Percentiles rank a stretch among this genome's conserved stretches.
These are phyloP conservation scores for Blakeslea trispora DNA, from an alignment of 371 early-diverging fungal genomes.

Conservation along the genomic window DNA sequence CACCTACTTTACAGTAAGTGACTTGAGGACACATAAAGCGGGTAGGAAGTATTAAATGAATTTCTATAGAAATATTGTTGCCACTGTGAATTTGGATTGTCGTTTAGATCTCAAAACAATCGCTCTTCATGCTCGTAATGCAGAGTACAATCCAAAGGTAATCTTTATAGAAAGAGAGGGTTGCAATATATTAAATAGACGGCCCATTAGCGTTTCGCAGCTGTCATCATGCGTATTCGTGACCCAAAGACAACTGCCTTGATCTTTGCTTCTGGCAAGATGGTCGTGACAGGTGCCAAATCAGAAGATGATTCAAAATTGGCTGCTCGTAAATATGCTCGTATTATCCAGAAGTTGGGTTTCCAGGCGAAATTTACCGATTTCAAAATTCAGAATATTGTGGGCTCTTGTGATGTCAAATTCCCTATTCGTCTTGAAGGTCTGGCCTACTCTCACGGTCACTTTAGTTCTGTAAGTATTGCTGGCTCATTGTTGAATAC, in stretches of 20 bases:
- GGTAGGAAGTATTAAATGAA: too few species aligned
- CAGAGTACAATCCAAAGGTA: slow-evolving; percentile 99
- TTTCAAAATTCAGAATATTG: slow-evolving; percentile 99
- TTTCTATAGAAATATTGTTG: slow-evolving; percentile 98
- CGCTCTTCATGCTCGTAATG: slow-evolving; percentile 99
- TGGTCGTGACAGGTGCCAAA: slow-evolving; percentile 99
- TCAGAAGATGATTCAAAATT: slow-evolving; percentile 96
- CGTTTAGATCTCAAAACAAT: slow-evolving; percentile 99
- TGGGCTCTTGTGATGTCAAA: slow-evolving; percentile 99
- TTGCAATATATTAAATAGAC: background rate
- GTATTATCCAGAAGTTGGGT: slow-evolving; percentile 99
- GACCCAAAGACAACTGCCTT: slow-evolving; percentile 99
- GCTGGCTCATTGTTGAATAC: background rate
- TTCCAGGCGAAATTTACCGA: slow-evolving; percentile 99
- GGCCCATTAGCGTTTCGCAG: slow-evolving; percentile 96
- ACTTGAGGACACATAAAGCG: background rate
- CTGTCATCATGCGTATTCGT: slow-evolving; percentile 99
- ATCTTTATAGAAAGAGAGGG: background rate
- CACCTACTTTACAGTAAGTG: slow-evolving; percentile 86
- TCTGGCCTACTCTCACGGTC: slow-evolving; percentile 97
- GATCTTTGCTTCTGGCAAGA: slow-evolving; percentile 99
- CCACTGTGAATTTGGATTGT: slow-evolving; percentile 99
- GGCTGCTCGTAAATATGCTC: slow-evolving; percentile 99
- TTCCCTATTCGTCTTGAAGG: slow-evolving; percentile 99
- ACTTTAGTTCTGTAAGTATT: slow-evolving; percentile 91